A percentile compares a stretch with the other conserved stretches of the same genome.
Conservation (phyloP, 495 filamentous ascomycete species). For the Bacidia gigantensis region DNA sequence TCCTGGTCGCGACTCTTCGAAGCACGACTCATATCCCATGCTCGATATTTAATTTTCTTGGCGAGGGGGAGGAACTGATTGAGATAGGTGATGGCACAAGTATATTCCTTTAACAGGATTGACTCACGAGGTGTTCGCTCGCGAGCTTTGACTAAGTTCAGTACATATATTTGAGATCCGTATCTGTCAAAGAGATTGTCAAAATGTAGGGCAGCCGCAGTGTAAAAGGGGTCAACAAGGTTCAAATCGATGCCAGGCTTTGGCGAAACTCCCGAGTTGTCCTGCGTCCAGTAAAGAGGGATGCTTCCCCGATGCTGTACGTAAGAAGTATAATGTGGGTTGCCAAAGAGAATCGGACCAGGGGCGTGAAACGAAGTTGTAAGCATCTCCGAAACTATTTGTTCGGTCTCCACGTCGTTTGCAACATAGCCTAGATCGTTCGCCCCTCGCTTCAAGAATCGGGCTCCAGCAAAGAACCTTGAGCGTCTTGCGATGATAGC, state of each 20-base stretch:
- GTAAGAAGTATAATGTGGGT: conserved; percentile 86
- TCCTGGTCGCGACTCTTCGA: conserved; percentile 92
- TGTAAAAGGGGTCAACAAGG: conserved; percentile 88
- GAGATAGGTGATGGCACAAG: conserved; percentile 76
- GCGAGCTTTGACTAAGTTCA: conserved; percentile 87
- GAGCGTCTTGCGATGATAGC: conserved; percentile 88
- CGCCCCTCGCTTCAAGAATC: conserved; percentile 86
- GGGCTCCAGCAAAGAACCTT: conserved; percentile 83
- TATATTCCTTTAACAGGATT: conserved; percentile 77
- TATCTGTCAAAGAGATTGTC: conserved; percentile 92
- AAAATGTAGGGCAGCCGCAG: conserved; percentile 90
- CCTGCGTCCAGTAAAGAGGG: conserved; percentile 93
- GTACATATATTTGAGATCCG: conserved; percentile 74
- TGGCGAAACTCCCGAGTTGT: conserved; percentile 85
- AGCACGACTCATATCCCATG: conserved; percentile 96
- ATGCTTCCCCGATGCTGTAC: conserved; percentile 96
- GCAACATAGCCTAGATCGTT: conserved; percentile 96
- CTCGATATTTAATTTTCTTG: conserved; percentile 79
- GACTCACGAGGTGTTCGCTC: conserved; percentile 89
- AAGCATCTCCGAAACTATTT: conserved; percentile 86
- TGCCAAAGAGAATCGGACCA: conserved; percentile 71
- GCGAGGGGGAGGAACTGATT: conserved; percentile 82
- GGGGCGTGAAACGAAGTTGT: conserved; percentile 94
- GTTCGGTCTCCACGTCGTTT: conserved; percentile 98
- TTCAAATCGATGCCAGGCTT: conserved; percentile 94